Evolutionary conservation across 805 yeast species (phyloP).

Genomic region (Nakazawaea wickerhamii): DNA sequence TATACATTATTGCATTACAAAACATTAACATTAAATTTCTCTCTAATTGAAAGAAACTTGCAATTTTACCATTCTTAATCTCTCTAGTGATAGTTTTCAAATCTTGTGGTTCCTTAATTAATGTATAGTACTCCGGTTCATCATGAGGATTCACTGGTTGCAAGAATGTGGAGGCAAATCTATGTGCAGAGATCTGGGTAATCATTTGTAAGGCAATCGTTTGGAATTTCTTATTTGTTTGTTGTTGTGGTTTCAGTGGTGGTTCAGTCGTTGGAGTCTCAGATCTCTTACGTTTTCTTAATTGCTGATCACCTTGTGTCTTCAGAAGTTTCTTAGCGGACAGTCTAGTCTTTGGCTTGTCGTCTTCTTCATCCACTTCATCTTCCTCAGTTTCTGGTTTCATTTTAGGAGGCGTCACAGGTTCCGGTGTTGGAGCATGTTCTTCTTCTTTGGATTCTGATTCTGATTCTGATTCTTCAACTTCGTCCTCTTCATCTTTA

Average conservation of each 20-base stretch:
- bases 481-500: constrained; percentile 9
- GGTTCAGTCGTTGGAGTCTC: constrained; percentile 14
- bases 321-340: constrained; percentile 11
- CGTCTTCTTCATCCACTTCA: constrained; percentile 5
- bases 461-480: not conserved
- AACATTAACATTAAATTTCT: constrained; percentile 71
- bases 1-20: constrained; percentile 81
- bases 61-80: constrained; percentile 54
- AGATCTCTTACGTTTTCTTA: constrained; percentile 18
- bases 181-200: constrained; percentile 59
- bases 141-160: constrained; percentile 62
- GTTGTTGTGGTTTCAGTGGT: constrained; percentile 15
- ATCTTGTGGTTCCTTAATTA: constrained; percentile 63
- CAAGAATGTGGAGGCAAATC: constrained; percentile 69
- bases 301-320: not conserved
- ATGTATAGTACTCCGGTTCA: constrained; percentile 63
- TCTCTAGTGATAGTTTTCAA: constrained; percentile 54
- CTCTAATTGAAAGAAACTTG: constrained; percentile 47
- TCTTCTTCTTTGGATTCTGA: constrained; percentile 12
- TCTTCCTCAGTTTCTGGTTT: constrained; percentile 1
- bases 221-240: constrained; percentile 50
- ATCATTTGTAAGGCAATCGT: constrained; percentile 56
- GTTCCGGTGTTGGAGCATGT: constrained; percentile 18
- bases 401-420: constrained; percentile 16
- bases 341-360: constrained; percentile 9